Base-by-base conservation (phyloP, 2,329 filamentous ascomycete species). In the Penicillium sp. region DNA sequence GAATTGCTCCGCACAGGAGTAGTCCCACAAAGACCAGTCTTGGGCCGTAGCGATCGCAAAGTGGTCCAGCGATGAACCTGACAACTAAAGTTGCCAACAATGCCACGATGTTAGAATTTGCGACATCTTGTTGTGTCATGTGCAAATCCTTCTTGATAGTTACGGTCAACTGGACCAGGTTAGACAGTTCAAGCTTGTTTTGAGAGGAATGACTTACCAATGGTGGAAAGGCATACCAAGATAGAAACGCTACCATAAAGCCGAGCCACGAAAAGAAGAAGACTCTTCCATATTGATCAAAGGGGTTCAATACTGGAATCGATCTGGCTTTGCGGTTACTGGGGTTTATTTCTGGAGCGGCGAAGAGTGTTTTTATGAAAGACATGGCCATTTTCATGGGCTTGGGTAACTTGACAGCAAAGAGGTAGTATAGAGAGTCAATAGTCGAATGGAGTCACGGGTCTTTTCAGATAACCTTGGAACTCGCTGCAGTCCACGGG, bases 201-300 rank as follows among this genome's bases (percentile, higher is more conserved):
- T 43, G 60, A 54, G 43, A 24, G 18, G 13, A 3, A 31, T 36
- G 36, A 73, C 82, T 76, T 81, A 91, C 86, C 70, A 94, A 78
- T 63, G 92, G 92, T 60, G 92, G 90, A 74, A 96, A 96, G 1
- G 92, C 89, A 78, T 95, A 96, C 83, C 83, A 96, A 10, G 90
- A 92, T 82, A 91, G 90, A 75, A 96, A 96, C 7, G 90, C 88
- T 49, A 93, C 83, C 82, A 94, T 86, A 74, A 94, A 94, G 2
- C 90, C 90, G 45, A 92, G 82, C 86, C 90, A 94, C 1, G 89
- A 89, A 77, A 96, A 96, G 79, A 92, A 91, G 75, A 95, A 96
- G 0, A 94, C 91, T 6, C 91, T 83, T 36, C 91, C 92, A 78
- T 96, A 92, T 64, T 86, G 78, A 71, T 95, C 83, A 65, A 92